These are phyloP conservation scores for Chaetothyriales sp. DNA, from an alignment of 2,329 filamentous ascomycete species.

Conservation along the genomic window DNA sequence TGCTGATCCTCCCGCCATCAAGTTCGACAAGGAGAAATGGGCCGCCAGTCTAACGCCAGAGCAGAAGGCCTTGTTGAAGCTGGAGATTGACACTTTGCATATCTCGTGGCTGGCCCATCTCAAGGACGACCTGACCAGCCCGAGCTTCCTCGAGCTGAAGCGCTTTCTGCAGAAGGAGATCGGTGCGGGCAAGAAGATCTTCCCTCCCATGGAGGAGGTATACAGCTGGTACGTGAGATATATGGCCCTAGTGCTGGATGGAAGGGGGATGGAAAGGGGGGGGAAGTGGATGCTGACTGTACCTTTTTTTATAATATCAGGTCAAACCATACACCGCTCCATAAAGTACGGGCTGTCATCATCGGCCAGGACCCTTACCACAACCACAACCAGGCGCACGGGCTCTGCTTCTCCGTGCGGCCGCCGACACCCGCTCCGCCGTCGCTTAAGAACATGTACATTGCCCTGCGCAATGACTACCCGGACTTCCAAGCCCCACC, in stretches of 20 bases:
- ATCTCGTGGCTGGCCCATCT: constrained; percentile 82
- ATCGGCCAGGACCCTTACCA: constrained; percentile 96
- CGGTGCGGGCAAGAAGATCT: constrained; percentile 60
- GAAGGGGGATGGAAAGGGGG: too few relatives aligned
- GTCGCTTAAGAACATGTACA: constrained; percentile 89
- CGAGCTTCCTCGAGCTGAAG: constrained; percentile 79
- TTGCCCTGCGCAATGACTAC: constrained; percentile 74
- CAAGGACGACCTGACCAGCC: constrained; percentile 68
- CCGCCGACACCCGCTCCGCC: constrained; percentile 79
- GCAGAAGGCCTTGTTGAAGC: constrained; percentile 64
- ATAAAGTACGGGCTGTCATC: constrained; percentile 81
- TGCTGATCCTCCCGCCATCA: constrained; percentile 24
- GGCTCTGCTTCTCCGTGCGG: constrained; percentile 87
- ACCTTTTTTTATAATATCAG: constrained; percentile 33
- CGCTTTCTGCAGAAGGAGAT: constrained; percentile 70
- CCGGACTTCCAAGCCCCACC: constrained; percentile 62
- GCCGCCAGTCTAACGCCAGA: constrained; percentile 63
- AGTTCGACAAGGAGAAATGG: constrained; percentile 87
- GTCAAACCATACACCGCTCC: constrained; percentile 84
- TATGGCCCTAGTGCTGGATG: not conserved
- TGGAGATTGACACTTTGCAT: constrained; percentile 86
- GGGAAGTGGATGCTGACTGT: too few relatives aligned
- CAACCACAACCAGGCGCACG: constrained; percentile 88
- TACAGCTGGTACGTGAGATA: constrained; percentile 66
- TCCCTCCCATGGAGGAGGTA: constrained; percentile 75